Evolutionary conservation across 768 basidiomycete species (phyloP).

Genomic region (Boletus sensibilis): DNA sequence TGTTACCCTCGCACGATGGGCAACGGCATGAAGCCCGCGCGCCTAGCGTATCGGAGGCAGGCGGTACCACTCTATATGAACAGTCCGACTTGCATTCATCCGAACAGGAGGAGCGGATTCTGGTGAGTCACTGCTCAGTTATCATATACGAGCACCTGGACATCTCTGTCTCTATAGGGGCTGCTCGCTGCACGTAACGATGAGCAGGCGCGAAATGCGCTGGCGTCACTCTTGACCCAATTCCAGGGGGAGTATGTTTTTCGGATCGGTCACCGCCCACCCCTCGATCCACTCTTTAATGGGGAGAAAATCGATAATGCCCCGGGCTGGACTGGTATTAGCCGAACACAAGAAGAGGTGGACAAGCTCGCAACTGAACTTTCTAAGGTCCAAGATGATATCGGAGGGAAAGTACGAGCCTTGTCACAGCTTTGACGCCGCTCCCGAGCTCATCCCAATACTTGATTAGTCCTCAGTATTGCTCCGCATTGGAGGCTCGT

Average conservation of each 20-base stretch:
- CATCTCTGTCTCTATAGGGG: slow-evolving; percentile 31
- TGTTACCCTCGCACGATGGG: slow-evolving; percentile 19
- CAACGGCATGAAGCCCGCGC: slow-evolving; percentile 50
- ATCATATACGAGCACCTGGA: background rate
- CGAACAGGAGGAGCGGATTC: slow-evolving; percentile 18
- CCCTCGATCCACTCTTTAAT: slow-evolving; percentile 52
- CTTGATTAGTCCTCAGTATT: slow-evolving; percentile 52
- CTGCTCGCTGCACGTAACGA: slow-evolving; percentile 43
- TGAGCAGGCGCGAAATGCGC: slow-evolving; percentile 58
- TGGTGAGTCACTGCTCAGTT: slow-evolving; percentile 10
- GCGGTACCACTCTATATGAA: background rate
- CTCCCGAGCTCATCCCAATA: background rate
- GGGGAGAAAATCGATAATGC: slow-evolving; percentile 47
- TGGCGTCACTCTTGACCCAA: slow-evolving; percentile 67
- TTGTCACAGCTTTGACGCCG: background rate
- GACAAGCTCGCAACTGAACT: slow-evolving; percentile 45
- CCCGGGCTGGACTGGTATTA: slow-evolving; percentile 54
- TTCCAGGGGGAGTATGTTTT: slow-evolving; percentile 73
- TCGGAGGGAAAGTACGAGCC: slow-evolving; percentile 71
- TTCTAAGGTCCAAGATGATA: slow-evolving; percentile 59
- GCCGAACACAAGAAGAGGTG: slow-evolving; percentile 52
- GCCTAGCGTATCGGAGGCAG: background rate
- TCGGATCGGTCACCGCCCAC: slow-evolving; percentile 68
- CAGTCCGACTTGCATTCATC: slow-evolving; percentile 5
- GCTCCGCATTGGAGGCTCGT: slow-evolving; percentile 43